Base-by-base conservation (phyloP, 495 filamentous ascomycete species). In the Entonaema liquescens region DNA sequence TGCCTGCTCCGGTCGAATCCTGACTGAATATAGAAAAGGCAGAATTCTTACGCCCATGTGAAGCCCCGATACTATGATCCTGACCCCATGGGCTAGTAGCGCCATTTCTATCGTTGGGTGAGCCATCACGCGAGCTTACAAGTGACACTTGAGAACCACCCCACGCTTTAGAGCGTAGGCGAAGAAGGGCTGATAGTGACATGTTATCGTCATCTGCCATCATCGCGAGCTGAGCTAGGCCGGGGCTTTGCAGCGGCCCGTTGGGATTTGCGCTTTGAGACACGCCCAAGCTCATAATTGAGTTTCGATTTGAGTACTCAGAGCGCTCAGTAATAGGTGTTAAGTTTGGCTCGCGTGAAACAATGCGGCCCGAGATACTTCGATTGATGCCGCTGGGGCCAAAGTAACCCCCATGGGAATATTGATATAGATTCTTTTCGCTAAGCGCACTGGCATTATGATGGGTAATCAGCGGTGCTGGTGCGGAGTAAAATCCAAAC, bases 261-360 rank as follows among this genome's bases (percentile, higher is more conserved):
- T 67, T 87, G 57, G 25, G 76, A 72, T 69, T 84, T 70, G 78
- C 80, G 47, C 67, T 75, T 54, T 81, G 71, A 65, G 89, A 88
- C 65, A 93, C 81, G 36, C 85, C 85, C 35, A 93, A 79, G 31
- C 87, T 90, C 83, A 95, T 91, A 71, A 95, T 87, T 2, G 91
- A 95, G 75, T 98, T 98, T 56, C 96, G 88, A 55, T 95, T 97
- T 42, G 92, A 95, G 83, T 95, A 97, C 82, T 99, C 95, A 71
- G 92, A 96, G 3, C 95, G 88, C 79, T 99, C 95, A 0, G 94
- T 98, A 68, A 99, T 99, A 5, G 95, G 95, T 2, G 95, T 99
- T 29, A 99, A 82, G 73, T 93, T 97, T 2, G 96, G 95, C 65
- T 97, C 93, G 42, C 91, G 84, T 25, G 91, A 90, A 35, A 90